Percentiles rank a stretch among this genome's conserved stretches.
These are phyloP conservation scores for Pseudogymnoascus sp. DNA, from an alignment of 2,329 filamentous ascomycete genomes.

Conservation along the genomic window DNA sequence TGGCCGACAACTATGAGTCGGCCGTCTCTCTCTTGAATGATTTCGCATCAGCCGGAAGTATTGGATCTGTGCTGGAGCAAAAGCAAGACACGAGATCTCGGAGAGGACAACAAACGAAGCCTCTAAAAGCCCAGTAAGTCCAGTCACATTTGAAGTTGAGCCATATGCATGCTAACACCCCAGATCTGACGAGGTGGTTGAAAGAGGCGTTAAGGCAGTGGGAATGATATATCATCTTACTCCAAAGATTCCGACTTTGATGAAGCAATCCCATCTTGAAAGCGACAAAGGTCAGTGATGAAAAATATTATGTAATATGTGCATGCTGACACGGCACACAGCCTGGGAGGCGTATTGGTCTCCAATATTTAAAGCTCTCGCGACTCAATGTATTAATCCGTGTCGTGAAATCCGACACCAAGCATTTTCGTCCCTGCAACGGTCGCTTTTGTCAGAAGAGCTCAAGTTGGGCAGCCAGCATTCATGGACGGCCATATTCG, in stretches of 20 bases:
- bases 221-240: constrained; percentile 76
- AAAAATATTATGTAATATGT: neutral
- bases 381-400: constrained; percentile 84
- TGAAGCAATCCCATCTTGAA: constrained; percentile 88
- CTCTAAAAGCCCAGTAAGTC: constrained; percentile 47
- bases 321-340: constrained; percentile 30
- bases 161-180: constrained; percentile 16
- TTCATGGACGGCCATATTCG: constrained; percentile 93
- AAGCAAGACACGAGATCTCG: constrained; percentile 48
- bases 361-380: constrained; percentile 82
- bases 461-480: constrained; percentile 75
- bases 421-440: constrained; percentile 76
- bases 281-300: constrained; percentile 59
- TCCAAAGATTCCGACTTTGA: constrained; percentile 70
- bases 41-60: constrained; percentile 74
- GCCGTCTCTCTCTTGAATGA: constrained; percentile 77
- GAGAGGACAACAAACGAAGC: constrained; percentile 38
- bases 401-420: constrained; percentile 87
- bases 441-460: constrained; percentile 75
- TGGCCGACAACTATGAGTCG: constrained; percentile 91
- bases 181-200: constrained; percentile 63
- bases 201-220: constrained; percentile 71
- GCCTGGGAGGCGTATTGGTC: constrained; percentile 98
- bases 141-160: constrained; percentile 24
- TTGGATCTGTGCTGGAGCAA: constrained; percentile 62